Base-by-base conservation (phyloP, 345 rosid genomes). In the Citrus unshiu region DNA sequence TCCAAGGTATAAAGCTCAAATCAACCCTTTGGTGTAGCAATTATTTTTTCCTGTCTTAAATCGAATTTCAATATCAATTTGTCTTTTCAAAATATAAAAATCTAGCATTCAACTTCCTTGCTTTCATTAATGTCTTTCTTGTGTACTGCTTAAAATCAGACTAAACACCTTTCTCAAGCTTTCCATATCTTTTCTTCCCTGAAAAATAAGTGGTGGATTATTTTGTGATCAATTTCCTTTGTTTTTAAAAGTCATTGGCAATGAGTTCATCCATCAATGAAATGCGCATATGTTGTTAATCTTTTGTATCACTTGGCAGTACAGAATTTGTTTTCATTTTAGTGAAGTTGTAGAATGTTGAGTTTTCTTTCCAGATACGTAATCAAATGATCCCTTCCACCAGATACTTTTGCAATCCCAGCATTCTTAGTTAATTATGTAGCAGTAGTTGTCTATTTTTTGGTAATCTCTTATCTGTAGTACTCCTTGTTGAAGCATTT, bases 1-100 rank as follows among this genome's bases (percentile, higher is more conserved):
- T 87, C 90, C 71, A 94, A 91, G 98, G 99, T 91, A 79, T 62
- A 59, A 77, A 32, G 74, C 74, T 54, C 72, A 60, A 72, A 70
- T 5, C 27, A 59, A 46, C 51, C 16, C 18, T 9, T 21, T 16
- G 29, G 22, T 29, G n/a, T n/a, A 19, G 25, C 40, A 1, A 6
- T 35, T 57, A 58, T 22, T n/a, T 59, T 62, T n/a, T 60, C 25
- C 9, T 13, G 39, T 64, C 34, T 58, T 59, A 2, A 35, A 57
- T 32, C 2, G 8, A 58, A 35, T 10, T 60, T 14, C 21, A 73
- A 64, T 64, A 16, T 30, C 68, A 64, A 16, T 64, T 21, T 64
- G n/a, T 14, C 2, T 63, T 63, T 30, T 16, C 3, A 7, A 7
- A 16, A 30, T 8, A 16, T 30, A 63, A 9, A 63, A 16, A 63